A percentile compares a stretch with the other conserved stretches of the same genome.
Evolutionary conservation across 495 filamentous ascomycete species (phyloP).

Genomic region (Xylaria intraflava): DNA sequence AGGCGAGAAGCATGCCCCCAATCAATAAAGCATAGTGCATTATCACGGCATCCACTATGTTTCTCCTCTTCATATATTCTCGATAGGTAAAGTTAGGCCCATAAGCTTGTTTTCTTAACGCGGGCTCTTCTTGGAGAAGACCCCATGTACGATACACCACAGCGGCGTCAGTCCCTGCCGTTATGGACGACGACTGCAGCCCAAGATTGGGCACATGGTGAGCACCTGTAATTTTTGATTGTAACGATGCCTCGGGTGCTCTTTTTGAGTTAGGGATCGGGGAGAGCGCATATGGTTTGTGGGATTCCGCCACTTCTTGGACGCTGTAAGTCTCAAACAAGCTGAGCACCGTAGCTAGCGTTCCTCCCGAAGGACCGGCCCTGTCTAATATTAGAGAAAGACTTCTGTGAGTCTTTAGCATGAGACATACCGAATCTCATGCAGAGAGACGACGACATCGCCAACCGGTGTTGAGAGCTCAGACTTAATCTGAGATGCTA

Average conservation of each 20-base stretch:
- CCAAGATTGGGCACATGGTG: conserved; percentile 59
- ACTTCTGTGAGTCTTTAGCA: neutral
- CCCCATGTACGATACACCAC: conserved; percentile 75
- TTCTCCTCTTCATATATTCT: conserved; percentile 60
- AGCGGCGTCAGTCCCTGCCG: conserved; percentile 52
- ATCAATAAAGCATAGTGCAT: conserved; percentile 52
- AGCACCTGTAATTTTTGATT: conserved; percentile 54
- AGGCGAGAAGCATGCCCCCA: conserved; percentile 44
- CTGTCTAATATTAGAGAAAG: conserved; percentile 13
- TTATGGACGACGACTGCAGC: conserved; percentile 55
- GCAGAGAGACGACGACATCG: conserved; percentile 55
- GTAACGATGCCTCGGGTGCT: conserved; percentile 24
- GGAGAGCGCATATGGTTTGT: conserved; percentile 59
- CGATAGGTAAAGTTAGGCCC: conserved; percentile 66
- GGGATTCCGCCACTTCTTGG: conserved; percentile 48
- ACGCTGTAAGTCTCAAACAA: conserved; percentile 57
- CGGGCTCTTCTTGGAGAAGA: conserved; percentile 49
- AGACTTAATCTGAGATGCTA: conserved; percentile 59
- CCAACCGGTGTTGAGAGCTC: conserved; percentile 47
- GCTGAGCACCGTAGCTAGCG: conserved; percentile 56
- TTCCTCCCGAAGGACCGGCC: conserved; percentile 66
- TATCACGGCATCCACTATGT: conserved; percentile 48
- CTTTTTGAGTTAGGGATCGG: conserved; percentile 51
- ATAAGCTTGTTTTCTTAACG: conserved; percentile 44
- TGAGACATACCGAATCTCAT: conserved; percentile 51